Base-by-base conservation (phyloP, 1,284 basidiomycete genomes). In the Trichosporon asahii region DNA sequence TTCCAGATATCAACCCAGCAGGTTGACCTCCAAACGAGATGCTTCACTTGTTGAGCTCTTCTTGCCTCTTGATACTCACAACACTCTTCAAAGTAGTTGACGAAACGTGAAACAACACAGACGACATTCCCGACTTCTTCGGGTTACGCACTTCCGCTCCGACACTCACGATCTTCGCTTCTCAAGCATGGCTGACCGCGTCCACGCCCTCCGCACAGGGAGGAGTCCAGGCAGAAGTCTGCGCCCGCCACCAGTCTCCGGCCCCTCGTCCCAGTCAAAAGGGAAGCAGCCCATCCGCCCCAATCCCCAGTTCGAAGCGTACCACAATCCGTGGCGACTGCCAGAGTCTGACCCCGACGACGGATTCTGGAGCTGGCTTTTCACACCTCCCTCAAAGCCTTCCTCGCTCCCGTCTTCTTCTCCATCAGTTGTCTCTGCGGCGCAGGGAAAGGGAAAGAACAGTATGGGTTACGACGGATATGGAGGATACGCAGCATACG, bases 301-400 rank as follows among this genome's bases (percentile, higher is more conserved):
- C 14, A 61, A 61, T 11, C 57, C 57, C 15, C 57, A 61, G 18
- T 61, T 61, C 29, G 57, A 61, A 5, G 57, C 57, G 57, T 61
- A 61, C 57, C 57, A 61, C 57, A 61, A 61, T 18, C 57, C 57
- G 29, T 61, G 27, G 27, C 27, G 29, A 14, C 21, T 60, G 14
- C 29, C 57, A 0, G 57, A 29, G 15, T 29, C 55, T 18, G 57
- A 61, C 9, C 27, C 57, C 14, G 27, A 18, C 21, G 21, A 25
- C 15, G 21, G 49, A 21, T 61, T 31, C 29, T 31, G 27, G 27
- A 11, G 14, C 15, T 31, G 18, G 27, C 29, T 15, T 18, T 31
- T 61, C 15, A 37, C 35, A 12, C 35, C 35, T 8, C 35, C 35
- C 3, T 37, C 35, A 9, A 37, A 37, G 11, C 11, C 35, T 8